Evolutionary conservation across 2,329 filamentous ascomycete species (phyloP), one percentile per base, ranked within the genome.

Genomic region (Periconia sp.): DNA sequence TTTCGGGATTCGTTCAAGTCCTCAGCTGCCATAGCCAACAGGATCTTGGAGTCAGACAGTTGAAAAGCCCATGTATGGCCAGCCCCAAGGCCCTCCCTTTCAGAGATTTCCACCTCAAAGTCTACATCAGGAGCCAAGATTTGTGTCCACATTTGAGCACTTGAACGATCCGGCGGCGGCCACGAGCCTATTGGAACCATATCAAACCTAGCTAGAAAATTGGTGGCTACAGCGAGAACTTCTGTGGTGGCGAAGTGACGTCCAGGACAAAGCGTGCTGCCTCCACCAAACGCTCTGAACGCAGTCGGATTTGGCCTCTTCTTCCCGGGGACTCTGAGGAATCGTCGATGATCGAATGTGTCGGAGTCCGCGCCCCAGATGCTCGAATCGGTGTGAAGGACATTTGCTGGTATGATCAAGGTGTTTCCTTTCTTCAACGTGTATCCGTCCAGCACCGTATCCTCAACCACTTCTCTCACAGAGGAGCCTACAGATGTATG

Each of bases 381-480:
- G 0, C 36, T n/a, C 4, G 45, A 16, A 31, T 63, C 48, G 9
- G 16, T 40, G 36, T 71, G 65, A 19, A 63, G 51, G 19, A 59
- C 50, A 1, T 36, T 41, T 17, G 40, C 48, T 1, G 64, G 65
- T 31, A 70, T 63, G 41, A 66, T 55, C 0, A 70, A 24, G 1
- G 56, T 61, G 11, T 38, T 45, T n/a, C 54, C 63, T 43, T 70
- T 66, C 37, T 61, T 62, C 4, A 72, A 56, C 3, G 70, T 43
- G 31, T 54, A 68, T 17, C 53, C 46, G 10, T 61, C 54, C 2
- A 71, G 51, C 13, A 65, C 28, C 10, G 53, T 53, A 36, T 71
- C 69, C 31, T 69, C 43, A 41, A 59, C 54, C 4, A 69, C 65
- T 22, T 58, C 25, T 1, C 69, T 53, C 10, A 50, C 34, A n/a